Evolutionary conservation across 2,329 filamentous ascomycete species (phyloP).

Genomic region (Fusarium humuli): DNA sequence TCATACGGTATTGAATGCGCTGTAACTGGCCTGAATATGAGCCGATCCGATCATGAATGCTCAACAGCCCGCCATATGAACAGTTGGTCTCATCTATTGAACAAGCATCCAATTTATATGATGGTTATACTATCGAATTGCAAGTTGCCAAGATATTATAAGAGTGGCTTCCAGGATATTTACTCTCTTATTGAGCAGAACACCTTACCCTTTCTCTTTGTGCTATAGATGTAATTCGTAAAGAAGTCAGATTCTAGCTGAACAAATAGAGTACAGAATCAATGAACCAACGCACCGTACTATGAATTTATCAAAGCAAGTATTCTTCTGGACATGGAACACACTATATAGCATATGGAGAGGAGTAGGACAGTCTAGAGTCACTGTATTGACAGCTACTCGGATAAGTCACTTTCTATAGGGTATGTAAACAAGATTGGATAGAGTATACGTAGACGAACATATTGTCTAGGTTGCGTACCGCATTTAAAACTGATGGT

Average conservation of each 20-base stretch:
- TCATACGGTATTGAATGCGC: neutral
- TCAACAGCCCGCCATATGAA: neutral
- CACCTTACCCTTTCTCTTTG: neutral
- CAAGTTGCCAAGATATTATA: neutral
- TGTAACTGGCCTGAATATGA: conserved; percentile 3
- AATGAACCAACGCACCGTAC: no score
- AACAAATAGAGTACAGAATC: neutral
- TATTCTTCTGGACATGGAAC: no score
- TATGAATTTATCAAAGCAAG: no score
- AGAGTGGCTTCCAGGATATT: neutral
- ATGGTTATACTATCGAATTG: neutral
- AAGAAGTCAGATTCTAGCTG: neutral
- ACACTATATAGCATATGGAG: no score
- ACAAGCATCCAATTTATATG: neutral
- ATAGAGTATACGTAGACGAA: neutral
- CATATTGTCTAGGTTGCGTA: neutral
- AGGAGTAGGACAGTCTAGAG: no score
- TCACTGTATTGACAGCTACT: neutral
- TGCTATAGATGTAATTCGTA: neutral
- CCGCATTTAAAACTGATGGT: neutral
- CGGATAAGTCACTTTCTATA: neutral
- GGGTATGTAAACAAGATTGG: neutral
- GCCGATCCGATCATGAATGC: neutral
- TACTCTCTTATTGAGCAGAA: neutral
- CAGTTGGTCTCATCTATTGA: neutral